Evolutionary conservation across 352 stramenopile genomes (phyloP).

Genomic region (Globisporangium mamillatum): DNA sequence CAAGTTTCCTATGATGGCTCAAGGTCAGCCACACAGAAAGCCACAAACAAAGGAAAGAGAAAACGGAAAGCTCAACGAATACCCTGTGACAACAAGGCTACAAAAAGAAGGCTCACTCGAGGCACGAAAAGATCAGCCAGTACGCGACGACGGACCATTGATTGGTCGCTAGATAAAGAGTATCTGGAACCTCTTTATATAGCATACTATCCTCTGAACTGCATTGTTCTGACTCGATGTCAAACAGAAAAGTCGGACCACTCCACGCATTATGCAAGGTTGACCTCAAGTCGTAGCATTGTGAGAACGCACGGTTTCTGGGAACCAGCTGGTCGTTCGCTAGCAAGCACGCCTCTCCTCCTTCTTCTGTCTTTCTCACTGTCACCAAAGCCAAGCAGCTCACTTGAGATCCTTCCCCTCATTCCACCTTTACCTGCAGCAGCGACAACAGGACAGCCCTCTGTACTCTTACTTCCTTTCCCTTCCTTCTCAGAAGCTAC

Average conservation of each 20-base stretch:
- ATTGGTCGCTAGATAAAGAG: not conserved
- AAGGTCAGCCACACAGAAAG: not conserved
- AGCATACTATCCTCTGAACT: not conserved
- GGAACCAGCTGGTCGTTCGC: slow-evolving; percentile 3
- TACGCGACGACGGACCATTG: not conserved
- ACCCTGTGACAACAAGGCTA: not conserved
- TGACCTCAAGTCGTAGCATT: not conserved
- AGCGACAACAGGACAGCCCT: not conserved
- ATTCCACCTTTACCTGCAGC: not conserved
- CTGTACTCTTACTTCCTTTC: not conserved
- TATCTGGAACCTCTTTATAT: not conserved
- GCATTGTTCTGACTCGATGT: not conserved
- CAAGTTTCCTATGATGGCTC: not conserved
- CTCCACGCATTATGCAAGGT: not conserved
- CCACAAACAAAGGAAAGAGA: not conserved
- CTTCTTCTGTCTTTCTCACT: not conserved
- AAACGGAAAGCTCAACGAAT: slow-evolving; percentile 9
- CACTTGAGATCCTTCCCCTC: not conserved
- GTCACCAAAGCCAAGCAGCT: not conserved
- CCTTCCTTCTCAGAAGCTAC: not conserved
- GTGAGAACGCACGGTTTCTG: not conserved
- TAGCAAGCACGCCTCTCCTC: not conserved
- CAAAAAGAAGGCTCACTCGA: not conserved
- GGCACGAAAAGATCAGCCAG: slow-evolving; percentile 1
- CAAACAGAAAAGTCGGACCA: slow-evolving; percentile 6